These are phyloP conservation scores for Clarkia xantiana DNA, from an alignment of 345 rosid genomes.

Conservation along the genomic window DNA sequence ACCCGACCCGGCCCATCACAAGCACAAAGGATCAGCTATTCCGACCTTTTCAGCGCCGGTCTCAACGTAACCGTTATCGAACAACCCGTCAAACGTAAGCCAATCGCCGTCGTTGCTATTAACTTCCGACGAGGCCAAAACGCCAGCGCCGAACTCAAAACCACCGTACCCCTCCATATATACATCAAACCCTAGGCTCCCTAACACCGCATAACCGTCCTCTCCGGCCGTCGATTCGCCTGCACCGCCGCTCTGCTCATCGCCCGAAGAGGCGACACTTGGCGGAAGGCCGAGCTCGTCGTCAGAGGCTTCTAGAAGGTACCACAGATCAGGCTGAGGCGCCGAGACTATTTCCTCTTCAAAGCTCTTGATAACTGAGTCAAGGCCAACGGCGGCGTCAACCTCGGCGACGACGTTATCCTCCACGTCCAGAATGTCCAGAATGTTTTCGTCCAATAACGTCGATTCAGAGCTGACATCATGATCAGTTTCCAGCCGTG, in stretches of 20 bases:
- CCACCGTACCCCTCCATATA: neutral
- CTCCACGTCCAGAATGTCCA: neutral
- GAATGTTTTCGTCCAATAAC: neutral
- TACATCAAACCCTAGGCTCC: neutral
- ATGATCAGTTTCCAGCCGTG: neutral
- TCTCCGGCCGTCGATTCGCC: neutral
- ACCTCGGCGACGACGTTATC: neutral
- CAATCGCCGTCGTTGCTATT: neutral
- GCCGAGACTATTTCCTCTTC: conserved; percentile 2
- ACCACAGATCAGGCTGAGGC: neutral
- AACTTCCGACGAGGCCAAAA: neutral
- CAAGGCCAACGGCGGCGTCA: conserved; percentile 1
- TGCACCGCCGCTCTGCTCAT: neutral
- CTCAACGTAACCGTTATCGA: neutral
- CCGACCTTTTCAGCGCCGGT: neutral
- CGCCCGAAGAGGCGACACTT: neutral
- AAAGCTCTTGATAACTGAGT: conserved; percentile 2
- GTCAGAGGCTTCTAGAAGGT: conserved; percentile 4
- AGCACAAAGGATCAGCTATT: neutral
- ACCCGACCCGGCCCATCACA: neutral
- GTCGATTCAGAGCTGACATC: neutral
- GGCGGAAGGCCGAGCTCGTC: conserved; percentile 6
- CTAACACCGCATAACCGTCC: neutral
- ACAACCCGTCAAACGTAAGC: neutral
- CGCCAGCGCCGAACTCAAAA: neutral